Evolutionary conservation across 2,329 filamentous ascomycete genomes (phyloP).

Genomic region (Davidsoniella neocaledoniae): DNA sequence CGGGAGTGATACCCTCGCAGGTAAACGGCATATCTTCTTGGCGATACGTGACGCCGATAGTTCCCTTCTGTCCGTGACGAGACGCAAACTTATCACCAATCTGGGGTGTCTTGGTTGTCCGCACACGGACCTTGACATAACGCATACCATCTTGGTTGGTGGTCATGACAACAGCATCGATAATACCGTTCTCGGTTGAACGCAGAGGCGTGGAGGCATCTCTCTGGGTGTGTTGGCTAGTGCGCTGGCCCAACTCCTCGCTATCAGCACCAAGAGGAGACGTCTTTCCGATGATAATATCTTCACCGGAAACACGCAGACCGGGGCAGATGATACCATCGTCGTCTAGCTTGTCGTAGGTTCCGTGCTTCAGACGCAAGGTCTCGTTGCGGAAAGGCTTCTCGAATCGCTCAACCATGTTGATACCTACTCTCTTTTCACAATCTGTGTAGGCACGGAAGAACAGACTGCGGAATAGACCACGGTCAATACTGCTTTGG

Average conservation of each 20-base stretch:
- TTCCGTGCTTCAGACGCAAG: slow-evolving; percentile 80
- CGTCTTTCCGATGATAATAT: slow-evolving; percentile 98
- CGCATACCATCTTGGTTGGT: slow-evolving; percentile 88
- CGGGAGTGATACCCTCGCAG: slow-evolving; percentile 74
- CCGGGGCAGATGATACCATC: slow-evolving; percentile 91
- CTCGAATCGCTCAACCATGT: slow-evolving; percentile 85
- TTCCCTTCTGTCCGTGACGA: slow-evolving; percentile 97
- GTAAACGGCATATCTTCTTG: slow-evolving; percentile 99
- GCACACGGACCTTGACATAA: slow-evolving; percentile 93
- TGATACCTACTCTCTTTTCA: slow-evolving; percentile 90
- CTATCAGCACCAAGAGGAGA: slow-evolving; percentile 85
- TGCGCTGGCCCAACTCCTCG: slow-evolving; percentile 84
- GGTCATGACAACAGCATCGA: slow-evolving; percentile 84
- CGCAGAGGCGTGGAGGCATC: slow-evolving; percentile 90
- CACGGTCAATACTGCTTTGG: slow-evolving; percentile 95
- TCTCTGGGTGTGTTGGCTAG: slow-evolving; percentile 76
- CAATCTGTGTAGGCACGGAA: slow-evolving; percentile 95
- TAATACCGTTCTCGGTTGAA: slow-evolving; percentile 91
- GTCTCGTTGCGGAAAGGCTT: slow-evolving; percentile 84
- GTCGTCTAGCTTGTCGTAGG: slow-evolving; percentile 93
- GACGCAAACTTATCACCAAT: slow-evolving; percentile 99
- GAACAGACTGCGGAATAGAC: slow-evolving; percentile 92
- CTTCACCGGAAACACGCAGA: slow-evolving; percentile 86
- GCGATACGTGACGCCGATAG: slow-evolving; percentile 93
- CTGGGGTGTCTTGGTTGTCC: slow-evolving; percentile 94